phyloP scores from a whole-genome alignment of 2,329 filamentous ascomycete genomes.

The Fusarium setosum region DNA sequence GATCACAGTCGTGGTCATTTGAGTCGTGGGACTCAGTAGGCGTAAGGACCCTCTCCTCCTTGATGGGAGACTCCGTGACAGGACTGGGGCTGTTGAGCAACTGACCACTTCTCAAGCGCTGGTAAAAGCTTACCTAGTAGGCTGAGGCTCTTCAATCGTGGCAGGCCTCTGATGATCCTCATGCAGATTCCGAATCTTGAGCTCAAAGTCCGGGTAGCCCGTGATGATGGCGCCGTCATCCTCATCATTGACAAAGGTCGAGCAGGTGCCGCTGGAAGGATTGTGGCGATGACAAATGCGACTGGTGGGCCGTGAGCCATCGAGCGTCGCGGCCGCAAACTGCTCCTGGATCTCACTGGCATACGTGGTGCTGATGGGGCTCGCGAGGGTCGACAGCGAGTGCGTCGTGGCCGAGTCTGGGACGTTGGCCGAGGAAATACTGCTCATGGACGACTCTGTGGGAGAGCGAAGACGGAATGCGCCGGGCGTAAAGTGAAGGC shows the following conservation, averaged over 20 bases:
- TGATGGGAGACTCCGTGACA: conserved; percentile 29
- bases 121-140: conserved; percentile 21
- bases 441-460: conserved; percentile 53
- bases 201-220: conserved; percentile 42
- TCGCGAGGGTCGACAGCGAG: conserved; percentile 50
- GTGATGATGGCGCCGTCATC: conserved; percentile 44
- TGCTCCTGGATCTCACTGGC: conserved; percentile 49
- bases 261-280: conserved; percentile 50
- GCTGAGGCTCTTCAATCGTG: conserved; percentile 9
- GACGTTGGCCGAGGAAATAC: conserved; percentile 50
- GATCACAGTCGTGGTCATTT: conserved; percentile 9
- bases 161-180: conserved; percentile 12
- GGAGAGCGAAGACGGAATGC: conserved; percentile 48
- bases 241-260: conserved; percentile 52
- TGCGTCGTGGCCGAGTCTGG: conserved; percentile 53
- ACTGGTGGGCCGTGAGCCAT: conserved; percentile 41
- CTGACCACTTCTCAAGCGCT: too few relatives aligned
- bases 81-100: conserved; percentile 31
- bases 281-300: conserved; percentile 48
- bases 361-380: conserved; percentile 51
- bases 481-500: conserved; percentile 42
- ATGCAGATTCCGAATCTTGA: conserved; percentile 36
- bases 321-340: conserved; percentile 42
- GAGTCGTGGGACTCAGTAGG: conserved; percentile 25
- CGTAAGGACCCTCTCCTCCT: conserved; percentile 32